Percentiles rank a stretch among this genome's conserved stretches.
These are phyloP conservation scores for Balamuthia mandrillaris DNA, from an alignment of 208 protist genomes.

Conservation along the genomic window DNA sequence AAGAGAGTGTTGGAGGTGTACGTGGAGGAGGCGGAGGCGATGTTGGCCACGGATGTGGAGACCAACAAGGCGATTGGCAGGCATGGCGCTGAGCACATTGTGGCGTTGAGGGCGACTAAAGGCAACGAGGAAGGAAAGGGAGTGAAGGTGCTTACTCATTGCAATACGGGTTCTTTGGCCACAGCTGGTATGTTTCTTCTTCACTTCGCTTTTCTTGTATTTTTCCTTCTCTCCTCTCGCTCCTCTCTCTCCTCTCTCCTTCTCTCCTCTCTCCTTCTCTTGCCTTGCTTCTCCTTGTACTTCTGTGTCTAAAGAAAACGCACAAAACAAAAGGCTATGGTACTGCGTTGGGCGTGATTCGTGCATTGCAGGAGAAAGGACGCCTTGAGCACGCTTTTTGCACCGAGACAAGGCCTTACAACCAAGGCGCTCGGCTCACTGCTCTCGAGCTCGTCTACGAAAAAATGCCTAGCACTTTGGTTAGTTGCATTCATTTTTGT, in stretches of 20 bases:
- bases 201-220: background rate
- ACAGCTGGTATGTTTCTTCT: constrained; percentile 25
- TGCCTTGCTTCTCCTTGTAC: no score
- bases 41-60: constrained; percentile 81
- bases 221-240: background rate
- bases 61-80: constrained; percentile 87
- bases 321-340: constrained; percentile 64
- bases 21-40: constrained; percentile 43
- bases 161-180: constrained; percentile 63
- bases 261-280: no score
- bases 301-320: no score
- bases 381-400: constrained; percentile 53
- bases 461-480: constrained; percentile 59
- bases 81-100: constrained; percentile 79
- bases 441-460: constrained; percentile 53
- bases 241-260: no score
- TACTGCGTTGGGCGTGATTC: constrained; percentile 62
- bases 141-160: constrained; percentile 61
- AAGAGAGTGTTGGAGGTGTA: constrained; percentile 22
- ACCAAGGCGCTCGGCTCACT: constrained; percentile 64
- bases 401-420: constrained; percentile 55
- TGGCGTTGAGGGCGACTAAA: constrained; percentile 40
- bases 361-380: constrained; percentile 37
- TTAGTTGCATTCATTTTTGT: background rate
- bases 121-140: background rate